Evolutionary conservation across 2,329 filamentous ascomycete species (phyloP).

Genomic region (Penicillium sp.): DNA sequence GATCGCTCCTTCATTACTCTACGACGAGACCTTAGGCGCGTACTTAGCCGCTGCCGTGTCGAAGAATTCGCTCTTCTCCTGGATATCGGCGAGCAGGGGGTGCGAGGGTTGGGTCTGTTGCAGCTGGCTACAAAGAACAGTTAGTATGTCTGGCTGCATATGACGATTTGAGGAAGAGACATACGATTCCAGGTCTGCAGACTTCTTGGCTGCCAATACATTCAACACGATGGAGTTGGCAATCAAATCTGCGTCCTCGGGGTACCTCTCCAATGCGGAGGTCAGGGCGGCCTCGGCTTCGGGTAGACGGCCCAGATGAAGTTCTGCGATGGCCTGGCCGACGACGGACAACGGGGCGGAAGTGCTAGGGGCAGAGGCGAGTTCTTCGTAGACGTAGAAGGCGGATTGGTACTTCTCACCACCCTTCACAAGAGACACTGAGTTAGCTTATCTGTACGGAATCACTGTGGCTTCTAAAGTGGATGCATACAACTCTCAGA

Average conservation of each 20-base stretch:
- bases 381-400: slow-evolving; percentile 96
- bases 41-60: slow-evolving; percentile 84
- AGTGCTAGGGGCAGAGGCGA: slow-evolving; percentile 79
- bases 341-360: slow-evolving; percentile 71
- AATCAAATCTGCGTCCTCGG: slow-evolving; percentile 66
- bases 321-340: slow-evolving; percentile 82
- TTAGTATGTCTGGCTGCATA: slow-evolving; percentile 17
- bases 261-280: slow-evolving; percentile 70
- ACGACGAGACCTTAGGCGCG: slow-evolving; percentile 63
- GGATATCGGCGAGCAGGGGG: slow-evolving; percentile 65
- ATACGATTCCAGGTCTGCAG: slow-evolving; percentile 58
- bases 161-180: slow-evolving; percentile 24
- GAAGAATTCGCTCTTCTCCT: slow-evolving; percentile 82
- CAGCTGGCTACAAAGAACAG: slow-evolving; percentile 32
- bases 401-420: slow-evolving; percentile 94
- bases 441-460: not conserved
- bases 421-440: slow-evolving; percentile 51
- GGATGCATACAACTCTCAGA: slow-evolving; percentile 64
- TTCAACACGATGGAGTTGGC: slow-evolving; percentile 79
- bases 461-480: not conserved
- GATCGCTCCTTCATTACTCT: slow-evolving; percentile 3
- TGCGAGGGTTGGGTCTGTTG: slow-evolving; percentile 60
- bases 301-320: slow-evolving; percentile 81
- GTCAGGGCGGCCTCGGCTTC: slow-evolving; percentile 85
- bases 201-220: slow-evolving; percentile 68